Conservation (phyloP, 2,329 filamentous ascomycete species). For the Arthrobotrys megalospora region DNA sequence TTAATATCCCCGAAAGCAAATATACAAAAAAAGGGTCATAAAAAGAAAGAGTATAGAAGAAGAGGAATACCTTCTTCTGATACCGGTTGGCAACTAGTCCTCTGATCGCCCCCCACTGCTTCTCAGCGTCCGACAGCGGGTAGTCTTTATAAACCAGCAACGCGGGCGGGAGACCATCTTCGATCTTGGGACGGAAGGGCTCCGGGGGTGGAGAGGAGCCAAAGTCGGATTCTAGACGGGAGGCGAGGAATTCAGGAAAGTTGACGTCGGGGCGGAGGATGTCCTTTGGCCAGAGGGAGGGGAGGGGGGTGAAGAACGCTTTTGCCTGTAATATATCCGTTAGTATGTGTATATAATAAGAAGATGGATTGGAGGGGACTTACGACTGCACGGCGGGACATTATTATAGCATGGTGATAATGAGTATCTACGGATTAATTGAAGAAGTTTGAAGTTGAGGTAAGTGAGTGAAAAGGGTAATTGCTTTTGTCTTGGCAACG, state of each 20-base stretch:
- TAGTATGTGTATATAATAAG: slow-evolving; percentile 15
- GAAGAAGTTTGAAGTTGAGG: not conserved
- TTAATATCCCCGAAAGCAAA: too few species aligned
- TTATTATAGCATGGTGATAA: not conserved
- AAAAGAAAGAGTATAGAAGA: too few species aligned
- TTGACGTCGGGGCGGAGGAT: slow-evolving; percentile 76
- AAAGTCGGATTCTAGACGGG: slow-evolving; percentile 68
- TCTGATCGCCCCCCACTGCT: slow-evolving; percentile 75
- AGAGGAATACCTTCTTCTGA: slow-evolving; percentile 71
- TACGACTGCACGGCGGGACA: slow-evolving; percentile 49
- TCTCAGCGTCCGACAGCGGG: slow-evolving; percentile 68
- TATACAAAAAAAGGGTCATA: too few species aligned
- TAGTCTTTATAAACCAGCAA: slow-evolving; percentile 13
- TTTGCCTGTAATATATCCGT: slow-evolving; percentile 56
- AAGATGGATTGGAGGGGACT: not conserved
- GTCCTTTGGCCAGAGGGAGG: slow-evolving; percentile 77
- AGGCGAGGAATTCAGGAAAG: slow-evolving; percentile 73
- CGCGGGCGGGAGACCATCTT: slow-evolving; percentile 32
- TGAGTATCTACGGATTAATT: too few species aligned
- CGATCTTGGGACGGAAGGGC: slow-evolving; percentile 29
- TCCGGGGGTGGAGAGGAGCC: slow-evolving; percentile 44
- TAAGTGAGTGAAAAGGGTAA: not conserved
- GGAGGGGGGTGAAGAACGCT: slow-evolving; percentile 69
- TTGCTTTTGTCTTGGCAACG: slow-evolving; percentile 20
- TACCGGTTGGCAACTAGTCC: slow-evolving; percentile 75